A percentile compares a stretch with the other conserved stretches of the same genome.
Evolutionary conservation across 1,139 yeast species (phyloP).

Genomic region (Zygosaccharomyces pseudobailii): DNA sequence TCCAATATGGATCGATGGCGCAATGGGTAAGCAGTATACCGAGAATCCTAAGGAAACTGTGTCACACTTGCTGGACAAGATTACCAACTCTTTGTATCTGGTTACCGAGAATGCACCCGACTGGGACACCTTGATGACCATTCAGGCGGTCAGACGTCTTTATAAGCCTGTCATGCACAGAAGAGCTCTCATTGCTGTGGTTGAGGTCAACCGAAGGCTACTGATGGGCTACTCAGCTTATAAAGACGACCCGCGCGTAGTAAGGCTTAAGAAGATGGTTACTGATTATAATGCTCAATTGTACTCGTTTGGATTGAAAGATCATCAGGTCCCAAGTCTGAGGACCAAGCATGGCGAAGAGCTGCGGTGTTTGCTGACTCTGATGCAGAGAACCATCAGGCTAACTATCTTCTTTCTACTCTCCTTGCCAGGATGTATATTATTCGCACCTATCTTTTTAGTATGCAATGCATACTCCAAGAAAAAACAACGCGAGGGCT

Average conservation of each 20-base stretch:
- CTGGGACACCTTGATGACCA: slow-evolving; percentile 66
- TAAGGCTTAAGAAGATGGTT: slow-evolving; percentile 48
- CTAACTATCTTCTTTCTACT: slow-evolving; percentile 36
- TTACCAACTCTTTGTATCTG: slow-evolving; percentile 54
- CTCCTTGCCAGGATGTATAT: slow-evolving; percentile 62
- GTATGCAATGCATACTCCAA: slow-evolving; percentile 51
- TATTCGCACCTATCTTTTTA: slow-evolving; percentile 65
- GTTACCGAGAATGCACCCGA: slow-evolving; percentile 77
- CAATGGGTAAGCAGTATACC: slow-evolving; percentile 49
- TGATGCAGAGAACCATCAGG: slow-evolving; percentile 32
- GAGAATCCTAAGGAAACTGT: slow-evolving; percentile 55
- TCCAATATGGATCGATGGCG: slow-evolving; percentile 54
- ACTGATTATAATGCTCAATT: slow-evolving; percentile 51
- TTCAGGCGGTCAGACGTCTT: slow-evolving; percentile 71
- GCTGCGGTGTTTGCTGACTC: slow-evolving; percentile 33
- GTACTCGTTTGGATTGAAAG: slow-evolving; percentile 55
- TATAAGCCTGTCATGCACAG: slow-evolving; percentile 45
- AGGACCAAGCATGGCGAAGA: slow-evolving; percentile 37
- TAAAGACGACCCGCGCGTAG: slow-evolving; percentile 54
- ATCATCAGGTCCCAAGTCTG: slow-evolving; percentile 60
- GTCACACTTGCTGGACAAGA: slow-evolving; percentile 47
- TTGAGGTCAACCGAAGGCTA: slow-evolving; percentile 67
- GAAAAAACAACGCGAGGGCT: slow-evolving; percentile 55
- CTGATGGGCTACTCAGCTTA: slow-evolving; percentile 59
- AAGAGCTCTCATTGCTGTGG: slow-evolving; percentile 60